Base-by-base conservation (phyloP, 257 asterid species). In the Buddleja alternifolia region DNA sequence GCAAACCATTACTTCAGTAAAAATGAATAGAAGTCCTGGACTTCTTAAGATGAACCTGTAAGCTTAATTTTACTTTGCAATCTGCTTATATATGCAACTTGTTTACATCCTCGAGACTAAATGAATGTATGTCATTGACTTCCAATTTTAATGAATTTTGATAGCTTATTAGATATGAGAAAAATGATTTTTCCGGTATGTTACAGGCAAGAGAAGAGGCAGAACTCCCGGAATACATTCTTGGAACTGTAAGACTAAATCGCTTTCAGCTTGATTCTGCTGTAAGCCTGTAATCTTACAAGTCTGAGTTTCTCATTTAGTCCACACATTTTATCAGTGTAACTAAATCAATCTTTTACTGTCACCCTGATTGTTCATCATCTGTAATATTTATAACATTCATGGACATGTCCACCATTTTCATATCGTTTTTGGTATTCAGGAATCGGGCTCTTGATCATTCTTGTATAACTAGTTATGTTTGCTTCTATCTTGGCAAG, bases 191-290 rank as follows among this genome's bases (percentile, higher is more conserved):
- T 54, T 62, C 60, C 37, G 56, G 70, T 37, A n/a, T 60, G 51
- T 66, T 63, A 42, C 90, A 94, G 99, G 99, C 88, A 32, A 87
- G 67, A 81, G 97, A 91, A 66, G 96, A 85, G 73, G 75, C 75
- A 5, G 99, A 94, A 65, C 96, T 94, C 70, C 99, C 99, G 3
- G 97, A 91, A 80, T 83, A 83, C 77, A 77, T 94, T 76, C 97
- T 91, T 64, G 97, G 97, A 83, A 91, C 97, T 19, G 97, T 89
- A 60, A 66, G 97, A 73, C 77, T 94, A 63, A 94, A 89, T 77
- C 96, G 97, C 0, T 41, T 94, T 14, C 77, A 71, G 75, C 77
- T 80, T 24, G 99, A 94, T 47, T 78, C 97, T 70, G 99, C 99
- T 71, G 85, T 87, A 11, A 60, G 79, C 48, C 99, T 71, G 85